Conservation (phyloP, 2,329 filamentous ascomycete species). For the Fusarium humuli region DNA sequence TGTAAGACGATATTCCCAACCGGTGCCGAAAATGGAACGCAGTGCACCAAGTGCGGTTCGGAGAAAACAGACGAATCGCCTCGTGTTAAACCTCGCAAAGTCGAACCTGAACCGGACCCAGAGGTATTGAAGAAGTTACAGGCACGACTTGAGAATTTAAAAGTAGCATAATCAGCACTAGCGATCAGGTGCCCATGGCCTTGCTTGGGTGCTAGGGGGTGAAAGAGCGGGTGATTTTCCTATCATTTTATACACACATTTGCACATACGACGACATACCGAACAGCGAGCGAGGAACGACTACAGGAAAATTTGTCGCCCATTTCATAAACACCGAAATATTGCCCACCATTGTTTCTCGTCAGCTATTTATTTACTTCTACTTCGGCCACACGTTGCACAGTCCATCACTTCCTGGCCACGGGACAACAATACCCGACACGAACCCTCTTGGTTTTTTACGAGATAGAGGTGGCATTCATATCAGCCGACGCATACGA, state of each 20-base stretch:
- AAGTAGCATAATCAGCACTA: conserved; percentile 47
- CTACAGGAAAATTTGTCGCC: conserved; percentile 11
- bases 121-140: conserved; percentile 69
- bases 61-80: conserved; percentile 70
- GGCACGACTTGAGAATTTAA: conserved; percentile 62
- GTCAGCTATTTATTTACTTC: conserved; percentile 32
- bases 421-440: conserved; percentile 16
- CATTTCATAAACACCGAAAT: conserved; percentile 29
- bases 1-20: conserved; percentile 70
- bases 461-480: conserved; percentile 29
- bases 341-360: conserved; percentile 16
- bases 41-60: conserved; percentile 71
- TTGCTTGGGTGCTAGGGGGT: conserved; percentile 26
- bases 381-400: conserved; percentile 35
- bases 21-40: conserved; percentile 61
- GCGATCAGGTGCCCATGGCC: not conserved
- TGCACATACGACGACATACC: conserved; percentile 26
- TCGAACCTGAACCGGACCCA: conserved; percentile 71
- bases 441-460: conserved; percentile 29
- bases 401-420: conserved; percentile 20
- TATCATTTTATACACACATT: conserved; percentile 18
- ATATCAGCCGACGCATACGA: conserved; percentile 36
- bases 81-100: conserved; percentile 68
- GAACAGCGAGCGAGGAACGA: conserved; percentile 26
- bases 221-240: conserved; percentile 43